These are phyloP conservation scores for Dimocarpus longan DNA, from an alignment of 345 rosid species.

Conservation along the genomic window DNA sequence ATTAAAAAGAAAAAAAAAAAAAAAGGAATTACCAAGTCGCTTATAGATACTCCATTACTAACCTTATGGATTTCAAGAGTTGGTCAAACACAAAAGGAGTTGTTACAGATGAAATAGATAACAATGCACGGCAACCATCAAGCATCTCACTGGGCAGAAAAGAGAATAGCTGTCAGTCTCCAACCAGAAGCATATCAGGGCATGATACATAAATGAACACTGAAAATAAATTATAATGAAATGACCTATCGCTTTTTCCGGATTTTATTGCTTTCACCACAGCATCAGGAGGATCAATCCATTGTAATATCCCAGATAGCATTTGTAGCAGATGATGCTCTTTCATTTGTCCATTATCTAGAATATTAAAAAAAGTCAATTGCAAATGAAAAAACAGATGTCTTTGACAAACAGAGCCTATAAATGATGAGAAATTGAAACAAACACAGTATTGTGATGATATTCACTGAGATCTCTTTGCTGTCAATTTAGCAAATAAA, in stretches of 20 bases:
- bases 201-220: constrained; percentile 27
- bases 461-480: neutral
- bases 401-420: constrained; percentile 1
- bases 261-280: constrained; percentile 76
- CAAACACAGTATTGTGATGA: neutral
- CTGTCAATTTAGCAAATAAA: neutral
- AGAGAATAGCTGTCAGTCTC: constrained; percentile 26
- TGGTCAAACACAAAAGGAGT: constrained; percentile 67
- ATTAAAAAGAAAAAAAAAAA: neutral
- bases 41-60: constrained; percentile 23
- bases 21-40: constrained; percentile 5
- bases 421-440: constrained; percentile 7
- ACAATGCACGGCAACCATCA: constrained; percentile 95
- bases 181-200: constrained; percentile 20
- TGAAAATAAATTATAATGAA: constrained; percentile 21
- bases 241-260: constrained; percentile 91
- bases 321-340: constrained; percentile 84
- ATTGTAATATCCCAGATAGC: constrained; percentile 78
- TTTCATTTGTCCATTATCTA: constrained; percentile 71
- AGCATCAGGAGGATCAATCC: constrained; percentile 91
- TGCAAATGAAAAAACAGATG: constrained; percentile 22
- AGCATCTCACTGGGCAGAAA: constrained; percentile 81
- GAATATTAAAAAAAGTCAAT: constrained; percentile 43
- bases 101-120: constrained; percentile 80
- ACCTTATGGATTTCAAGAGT: constrained; percentile 87